These are phyloP conservation scores for Croton laevigatus DNA, from an alignment of 441 rosid species.

Conservation along the genomic window DNA sequence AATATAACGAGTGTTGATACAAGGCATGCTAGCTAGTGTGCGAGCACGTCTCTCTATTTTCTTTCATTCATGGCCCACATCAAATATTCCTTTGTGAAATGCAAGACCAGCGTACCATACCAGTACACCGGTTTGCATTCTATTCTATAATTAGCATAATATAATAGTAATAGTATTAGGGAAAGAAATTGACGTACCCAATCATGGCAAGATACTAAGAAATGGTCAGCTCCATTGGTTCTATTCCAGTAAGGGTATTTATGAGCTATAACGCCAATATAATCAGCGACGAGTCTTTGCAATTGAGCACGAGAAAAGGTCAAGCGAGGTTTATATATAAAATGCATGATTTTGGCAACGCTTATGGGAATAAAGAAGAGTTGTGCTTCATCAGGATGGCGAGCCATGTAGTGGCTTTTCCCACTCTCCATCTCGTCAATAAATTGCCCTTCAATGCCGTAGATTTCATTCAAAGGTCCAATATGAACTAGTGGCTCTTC, in stretches of 20 bases:
- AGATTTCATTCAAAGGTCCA: conserved; percentile 45
- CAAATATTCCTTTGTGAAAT: no score
- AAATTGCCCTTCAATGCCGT: conserved; percentile 70
- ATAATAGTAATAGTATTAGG: no score
- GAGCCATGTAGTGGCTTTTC: conserved; percentile 39
- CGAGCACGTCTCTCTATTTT: no score
- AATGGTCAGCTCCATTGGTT: conserved; percentile 48
- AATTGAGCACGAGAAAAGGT: conserved; percentile 39
- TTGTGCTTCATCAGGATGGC: conserved; percentile 50
- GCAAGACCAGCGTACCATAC: no score
- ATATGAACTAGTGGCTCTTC: conserved; percentile 52
- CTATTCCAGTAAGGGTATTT: conserved; percentile 42
- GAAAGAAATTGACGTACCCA: no score
- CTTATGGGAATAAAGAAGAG: no score
- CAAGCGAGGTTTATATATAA: conserved; percentile 44
- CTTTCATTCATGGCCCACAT: no score
- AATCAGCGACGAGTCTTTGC: conserved; percentile 38
- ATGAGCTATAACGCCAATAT: conserved; percentile 33
- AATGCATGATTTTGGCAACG: conserved; percentile 30
- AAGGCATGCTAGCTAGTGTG: no score
- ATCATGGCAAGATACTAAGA: conserved; percentile 51
- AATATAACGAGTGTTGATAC: no score
- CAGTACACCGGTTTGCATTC: no score
- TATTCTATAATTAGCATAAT: no score
- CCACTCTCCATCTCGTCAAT: conserved; percentile 53